Base-by-base conservation (phyloP, 129 eudicot genomes). In the Lactuca saligna region DNA sequence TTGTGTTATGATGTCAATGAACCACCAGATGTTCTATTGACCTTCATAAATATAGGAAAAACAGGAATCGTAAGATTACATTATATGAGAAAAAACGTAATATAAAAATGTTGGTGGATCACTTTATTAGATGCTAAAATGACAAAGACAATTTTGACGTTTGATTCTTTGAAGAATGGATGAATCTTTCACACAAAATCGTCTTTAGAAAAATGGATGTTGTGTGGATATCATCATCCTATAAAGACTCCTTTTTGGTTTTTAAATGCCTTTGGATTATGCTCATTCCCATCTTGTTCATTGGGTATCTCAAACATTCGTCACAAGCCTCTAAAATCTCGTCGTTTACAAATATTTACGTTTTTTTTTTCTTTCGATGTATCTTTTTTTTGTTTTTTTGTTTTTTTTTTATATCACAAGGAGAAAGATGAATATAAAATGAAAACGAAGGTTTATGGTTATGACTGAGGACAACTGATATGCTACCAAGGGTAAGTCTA, bases 121-220 rank as follows among this genome's bases (percentile, higher is more conserved):
- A 57, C 38, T 57, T 57, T 35, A 35, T 35, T 35, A 35, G 54
- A 63, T 17, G 17, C 51, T 66, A 51, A 54, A 33, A 3, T 20
- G 72, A 68, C 49, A 68, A 53, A 44, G 32, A 33, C 51, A 71
- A 6, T 17, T 60, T 61, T 72, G 61, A 72, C 69, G 76, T 50
- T 13, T 15, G 41, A 70, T 70, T 11, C 8, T 51, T 33, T 29
- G 48, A 66, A 17, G 33, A 66, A 66, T 48, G 3, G 39, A 17
- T 10, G n/a, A 29, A 31, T 42, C 44, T 41, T 57, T 13, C 31
- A 8, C 65, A 69, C 35, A 48, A 61, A 32, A 0, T 17, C 53
- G n/a, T 29, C 37, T 20, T 61, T 71, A 1, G 41, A 50, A 8
- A 50, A 53, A 35, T 72, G 76, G 69, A 62, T 61, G 50, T 72